A percentile compares a stretch with the other conserved stretches of the same genome.
phyloP scores from a whole-genome alignment of 78 protist species.

The Dictyostelium purpureum region DNA sequence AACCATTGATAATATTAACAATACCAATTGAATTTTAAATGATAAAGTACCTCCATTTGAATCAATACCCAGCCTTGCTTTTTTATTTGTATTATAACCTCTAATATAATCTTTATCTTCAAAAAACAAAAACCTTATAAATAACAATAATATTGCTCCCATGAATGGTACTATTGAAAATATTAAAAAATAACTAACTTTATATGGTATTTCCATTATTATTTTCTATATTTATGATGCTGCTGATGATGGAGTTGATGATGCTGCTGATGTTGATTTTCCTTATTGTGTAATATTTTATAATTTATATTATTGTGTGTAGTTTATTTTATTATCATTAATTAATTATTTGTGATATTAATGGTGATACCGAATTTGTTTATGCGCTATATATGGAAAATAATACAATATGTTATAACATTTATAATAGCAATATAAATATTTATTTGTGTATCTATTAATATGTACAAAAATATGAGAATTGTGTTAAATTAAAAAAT shows the following conservation, averaged over 20 bases:
- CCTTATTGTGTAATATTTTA: no score
- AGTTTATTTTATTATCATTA: background rate
- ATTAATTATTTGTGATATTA: background rate
- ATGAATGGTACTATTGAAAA: constrained; percentile 24
- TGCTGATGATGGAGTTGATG: no score
- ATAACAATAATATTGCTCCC: background rate
- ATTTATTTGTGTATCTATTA: no score
- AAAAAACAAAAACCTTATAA: constrained; percentile 32
- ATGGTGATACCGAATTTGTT: no score
- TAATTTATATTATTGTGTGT: no score
- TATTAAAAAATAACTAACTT: constrained; percentile 22
- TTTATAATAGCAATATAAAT: no score
- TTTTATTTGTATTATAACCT: background rate
- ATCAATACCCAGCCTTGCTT: no score
- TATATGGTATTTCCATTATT: constrained; percentile 41
- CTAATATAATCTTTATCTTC: background rate
- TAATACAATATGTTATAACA: no score
- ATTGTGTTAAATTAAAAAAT: no score
- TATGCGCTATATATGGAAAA: no score
- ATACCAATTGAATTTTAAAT: background rate
- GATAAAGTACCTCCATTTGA: background rate
- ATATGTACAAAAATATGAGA: no score
- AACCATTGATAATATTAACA: background rate
- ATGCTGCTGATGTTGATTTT: background rate
- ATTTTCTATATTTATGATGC: background rate